These are phyloP conservation scores for Fusarium sp. DNA, from an alignment of 2,329 filamentous ascomycete species.

Conservation along the genomic window DNA sequence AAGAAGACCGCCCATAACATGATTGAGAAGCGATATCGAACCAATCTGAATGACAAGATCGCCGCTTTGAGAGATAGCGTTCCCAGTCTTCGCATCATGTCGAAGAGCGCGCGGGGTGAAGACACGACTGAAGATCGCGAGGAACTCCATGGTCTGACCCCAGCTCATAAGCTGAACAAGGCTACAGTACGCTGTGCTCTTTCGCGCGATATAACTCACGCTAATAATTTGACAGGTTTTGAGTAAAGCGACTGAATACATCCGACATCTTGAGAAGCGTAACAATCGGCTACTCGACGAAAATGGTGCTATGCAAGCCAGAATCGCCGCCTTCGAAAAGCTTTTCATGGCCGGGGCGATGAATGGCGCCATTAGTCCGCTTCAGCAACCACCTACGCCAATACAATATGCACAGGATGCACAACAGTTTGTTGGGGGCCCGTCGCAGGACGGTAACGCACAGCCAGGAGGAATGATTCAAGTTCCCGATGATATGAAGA, in stretches of 20 bases:
- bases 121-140: slow-evolving; percentile 78
- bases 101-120: slow-evolving; percentile 73
- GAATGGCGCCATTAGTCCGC: slow-evolving; percentile 63
- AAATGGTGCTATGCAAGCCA: slow-evolving; percentile 78
- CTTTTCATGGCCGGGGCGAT: slow-evolving; percentile 81
- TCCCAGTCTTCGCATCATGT: slow-evolving; percentile 85
- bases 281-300: slow-evolving; percentile 85
- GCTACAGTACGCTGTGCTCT: slow-evolving; percentile 70
- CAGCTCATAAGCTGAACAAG: slow-evolving; percentile 95
- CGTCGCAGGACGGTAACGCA: slow-evolving; percentile 51
- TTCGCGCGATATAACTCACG: background rate
- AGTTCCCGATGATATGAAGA: slow-evolving; percentile 72
- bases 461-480: slow-evolving; percentile 66
- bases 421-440: slow-evolving; percentile 54
- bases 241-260: slow-evolving; percentile 96
- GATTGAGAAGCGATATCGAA: slow-evolving; percentile 96
- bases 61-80: slow-evolving; percentile 90
- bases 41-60: slow-evolving; percentile 97
- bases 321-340: slow-evolving; percentile 79
- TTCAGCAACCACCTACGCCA: slow-evolving; percentile 62
- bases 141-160: slow-evolving; percentile 76
- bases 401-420: slow-evolving; percentile 56
- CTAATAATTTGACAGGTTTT: slow-evolving; percentile 64
- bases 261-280: slow-evolving; percentile 89
- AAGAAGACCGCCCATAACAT: slow-evolving; percentile 99